Evolutionary conservation across 1,139 yeast genomes (phyloP).

Genomic region (Pichia sp.): DNA sequence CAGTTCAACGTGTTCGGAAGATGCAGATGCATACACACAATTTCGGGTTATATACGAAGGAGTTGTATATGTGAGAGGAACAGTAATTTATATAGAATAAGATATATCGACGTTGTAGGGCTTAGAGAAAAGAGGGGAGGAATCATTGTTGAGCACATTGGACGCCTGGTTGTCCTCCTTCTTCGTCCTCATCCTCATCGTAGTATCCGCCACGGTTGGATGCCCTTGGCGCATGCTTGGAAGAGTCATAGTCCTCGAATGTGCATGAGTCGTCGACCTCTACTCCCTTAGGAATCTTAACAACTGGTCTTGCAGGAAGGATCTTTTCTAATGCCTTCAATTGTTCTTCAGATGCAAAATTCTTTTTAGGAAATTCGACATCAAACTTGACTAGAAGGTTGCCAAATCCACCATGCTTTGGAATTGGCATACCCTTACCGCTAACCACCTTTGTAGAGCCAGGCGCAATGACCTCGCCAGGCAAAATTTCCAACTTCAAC

Average conservation of each 20-base stretch:
- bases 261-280: slow-evolving; percentile 78
- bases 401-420: slow-evolving; percentile 73
- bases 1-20: too few species aligned
- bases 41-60: not conserved
- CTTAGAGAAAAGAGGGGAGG: not conserved
- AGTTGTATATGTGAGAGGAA: not conserved
- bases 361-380: slow-evolving; percentile 64
- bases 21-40: not conserved
- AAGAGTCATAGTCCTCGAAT: slow-evolving; percentile 57
- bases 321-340: slow-evolving; percentile 60
- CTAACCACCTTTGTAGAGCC: slow-evolving; percentile 77
- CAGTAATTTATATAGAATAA: not conserved
- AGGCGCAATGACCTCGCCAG: slow-evolving; percentile 93
- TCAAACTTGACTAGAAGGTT: slow-evolving; percentile 67
- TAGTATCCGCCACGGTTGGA: slow-evolving; percentile 42
- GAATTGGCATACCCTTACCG: slow-evolving; percentile 94
- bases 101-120: not conserved
- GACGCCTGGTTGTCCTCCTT: slow-evolving; percentile 62
- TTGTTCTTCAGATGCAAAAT: slow-evolving; percentile 64
- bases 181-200: slow-evolving; percentile 60
- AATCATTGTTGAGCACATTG: slow-evolving; percentile 78
- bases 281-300: slow-evolving; percentile 56
- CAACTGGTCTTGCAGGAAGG: slow-evolving; percentile 60
- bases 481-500: slow-evolving; percentile 73
- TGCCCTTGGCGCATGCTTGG: slow-evolving; percentile 46